These are phyloP conservation scores for Dionaea muscipula DNA, from an alignment of 179 eudicot genomes.

Conservation along the genomic window DNA sequence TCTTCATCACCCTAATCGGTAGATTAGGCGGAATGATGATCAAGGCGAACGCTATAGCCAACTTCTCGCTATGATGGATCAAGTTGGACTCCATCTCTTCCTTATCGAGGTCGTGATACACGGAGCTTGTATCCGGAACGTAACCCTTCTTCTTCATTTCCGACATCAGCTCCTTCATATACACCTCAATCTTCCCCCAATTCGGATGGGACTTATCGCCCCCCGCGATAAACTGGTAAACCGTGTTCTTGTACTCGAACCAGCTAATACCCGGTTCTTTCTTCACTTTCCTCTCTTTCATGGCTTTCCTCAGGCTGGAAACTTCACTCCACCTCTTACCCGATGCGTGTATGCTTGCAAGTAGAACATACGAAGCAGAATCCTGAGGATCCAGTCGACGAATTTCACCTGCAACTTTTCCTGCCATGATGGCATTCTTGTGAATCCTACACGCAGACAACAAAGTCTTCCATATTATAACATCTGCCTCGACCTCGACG, in stretches of 20 bases:
- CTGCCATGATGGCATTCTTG: conserved; percentile 53
- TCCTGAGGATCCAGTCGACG: conserved; percentile 44
- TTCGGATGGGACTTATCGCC: conserved; percentile 58
- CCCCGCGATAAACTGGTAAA: conserved; percentile 55
- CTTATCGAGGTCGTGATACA: conserved; percentile 57
- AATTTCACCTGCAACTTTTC: conserved; percentile 51
- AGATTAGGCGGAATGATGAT: conserved; percentile 53
- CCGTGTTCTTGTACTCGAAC: conserved; percentile 56
- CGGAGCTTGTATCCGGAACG: conserved; percentile 48
- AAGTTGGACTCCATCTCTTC: conserved; percentile 63
- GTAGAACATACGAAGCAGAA: conserved; percentile 59
- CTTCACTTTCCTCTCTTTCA: conserved; percentile 57
- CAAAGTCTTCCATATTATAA: conserved; percentile 72
- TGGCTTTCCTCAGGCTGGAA: conserved; percentile 51
- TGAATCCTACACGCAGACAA: conserved; percentile 71
- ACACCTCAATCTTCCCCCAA: conserved; percentile 37
- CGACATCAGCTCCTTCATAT: conserved; percentile 42
- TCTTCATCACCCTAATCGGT: conserved; percentile 75
- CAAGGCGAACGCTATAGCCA: conserved; percentile 74
- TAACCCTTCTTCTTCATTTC: conserved; percentile 58
- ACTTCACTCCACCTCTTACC: conserved; percentile 62
- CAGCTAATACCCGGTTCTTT: conserved; percentile 85
- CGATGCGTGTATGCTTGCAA: conserved; percentile 60
- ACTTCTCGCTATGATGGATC: conserved; percentile 63
- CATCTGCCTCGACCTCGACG: conserved; percentile 42